A percentile compares a stretch with the other conserved stretches of the same genome.
Evolutionary conservation across 164 flowering plant genomes (phyloP).

Genomic region (Stephania japonica): DNA sequence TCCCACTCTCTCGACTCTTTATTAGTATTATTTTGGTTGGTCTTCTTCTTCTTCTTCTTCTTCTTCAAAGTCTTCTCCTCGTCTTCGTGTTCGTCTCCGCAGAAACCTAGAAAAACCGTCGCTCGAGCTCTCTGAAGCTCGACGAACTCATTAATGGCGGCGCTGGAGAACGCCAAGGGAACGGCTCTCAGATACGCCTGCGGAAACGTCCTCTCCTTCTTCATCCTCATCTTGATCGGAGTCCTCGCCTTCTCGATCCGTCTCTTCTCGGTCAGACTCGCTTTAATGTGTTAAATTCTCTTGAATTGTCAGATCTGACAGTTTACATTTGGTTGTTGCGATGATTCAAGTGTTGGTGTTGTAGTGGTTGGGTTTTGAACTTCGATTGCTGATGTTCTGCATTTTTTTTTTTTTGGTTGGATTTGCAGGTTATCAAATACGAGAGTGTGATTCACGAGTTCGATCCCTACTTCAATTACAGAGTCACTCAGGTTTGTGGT

Average conservation of each 20-base stretch:
- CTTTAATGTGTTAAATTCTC: slow-evolving; percentile 3
- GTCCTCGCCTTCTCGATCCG: slow-evolving; percentile 99
- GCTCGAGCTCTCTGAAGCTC: neutral
- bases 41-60: neutral
- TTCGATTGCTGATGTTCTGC: slow-evolving; percentile 1
- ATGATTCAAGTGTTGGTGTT: neutral
- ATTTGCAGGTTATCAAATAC: slow-evolving; percentile 86
- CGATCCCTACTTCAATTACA: slow-evolving; percentile 97
- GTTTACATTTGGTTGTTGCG: neutral
- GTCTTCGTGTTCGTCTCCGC: neutral
- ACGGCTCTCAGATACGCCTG: slow-evolving; percentile 54
- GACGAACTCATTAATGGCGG: slow-evolving; percentile 14
- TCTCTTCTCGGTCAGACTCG: slow-evolving; percentile 69
- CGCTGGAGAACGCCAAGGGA: slow-evolving; percentile 5
- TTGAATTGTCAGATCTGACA: slow-evolving; percentile 20
- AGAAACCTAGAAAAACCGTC: slow-evolving; percentile 10
- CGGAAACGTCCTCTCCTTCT: slow-evolving; percentile 66
- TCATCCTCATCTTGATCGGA: slow-evolving; percentile 84
- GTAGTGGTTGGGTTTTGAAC: neutral
- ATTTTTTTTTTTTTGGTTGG: slow-evolving; percentile 1
- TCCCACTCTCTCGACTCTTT: too few species aligned
- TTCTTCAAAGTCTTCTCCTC: slow-evolving; percentile 9
- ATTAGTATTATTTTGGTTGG: too few species aligned
- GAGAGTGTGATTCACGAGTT: slow-evolving; percentile 99
- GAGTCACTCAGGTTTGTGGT: slow-evolving; percentile 90